These are phyloP conservation scores for Panicum miliaceum DNA, from an alignment of 176 grass and related monocot genomes.

Conservation along the genomic window DNA sequence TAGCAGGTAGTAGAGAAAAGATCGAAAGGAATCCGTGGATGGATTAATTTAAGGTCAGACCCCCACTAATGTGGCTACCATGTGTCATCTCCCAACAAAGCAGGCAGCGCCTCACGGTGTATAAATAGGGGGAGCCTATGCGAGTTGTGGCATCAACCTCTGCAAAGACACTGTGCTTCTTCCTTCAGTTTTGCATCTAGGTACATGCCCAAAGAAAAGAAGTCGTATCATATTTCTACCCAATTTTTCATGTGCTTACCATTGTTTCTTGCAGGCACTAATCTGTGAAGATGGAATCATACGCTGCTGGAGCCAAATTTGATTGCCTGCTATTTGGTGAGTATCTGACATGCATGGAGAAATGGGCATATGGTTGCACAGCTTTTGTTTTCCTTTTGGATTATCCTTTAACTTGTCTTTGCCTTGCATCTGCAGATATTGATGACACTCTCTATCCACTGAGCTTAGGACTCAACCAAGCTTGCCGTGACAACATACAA, in stretches of 20 bases:
- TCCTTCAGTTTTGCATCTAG: not conserved
- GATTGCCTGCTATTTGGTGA: slow-evolving; percentile 89
- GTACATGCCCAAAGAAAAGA: not conserved
- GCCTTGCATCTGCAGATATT: slow-evolving; percentile 59
- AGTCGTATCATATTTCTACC: not conserved
- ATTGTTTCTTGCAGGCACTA: slow-evolving; percentile 23
- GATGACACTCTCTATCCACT: slow-evolving; percentile 93
- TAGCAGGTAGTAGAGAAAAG: not conserved
- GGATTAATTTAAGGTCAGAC: not conserved
- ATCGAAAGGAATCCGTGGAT: not conserved
- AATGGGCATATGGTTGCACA: not conserved
- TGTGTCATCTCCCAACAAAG: not conserved
- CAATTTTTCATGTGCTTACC: not conserved
- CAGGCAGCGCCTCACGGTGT: not conserved
- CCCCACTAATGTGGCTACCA: not conserved
- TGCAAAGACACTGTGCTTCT: not conserved
- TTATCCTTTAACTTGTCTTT: not conserved
- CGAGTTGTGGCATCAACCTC: not conserved
- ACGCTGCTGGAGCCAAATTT: slow-evolving; percentile 58
- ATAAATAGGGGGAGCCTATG: not conserved
- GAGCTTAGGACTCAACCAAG: slow-evolving; percentile 77
- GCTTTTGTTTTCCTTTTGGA: not conserved
- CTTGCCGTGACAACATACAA: slow-evolving; percentile 88
- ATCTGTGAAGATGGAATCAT: slow-evolving; percentile 57
- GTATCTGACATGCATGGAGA: not conserved